phyloP scores from a whole-genome alignment of 2,329 filamentous ascomycete genomes.

The Torrubiella hemipterigena region DNA sequence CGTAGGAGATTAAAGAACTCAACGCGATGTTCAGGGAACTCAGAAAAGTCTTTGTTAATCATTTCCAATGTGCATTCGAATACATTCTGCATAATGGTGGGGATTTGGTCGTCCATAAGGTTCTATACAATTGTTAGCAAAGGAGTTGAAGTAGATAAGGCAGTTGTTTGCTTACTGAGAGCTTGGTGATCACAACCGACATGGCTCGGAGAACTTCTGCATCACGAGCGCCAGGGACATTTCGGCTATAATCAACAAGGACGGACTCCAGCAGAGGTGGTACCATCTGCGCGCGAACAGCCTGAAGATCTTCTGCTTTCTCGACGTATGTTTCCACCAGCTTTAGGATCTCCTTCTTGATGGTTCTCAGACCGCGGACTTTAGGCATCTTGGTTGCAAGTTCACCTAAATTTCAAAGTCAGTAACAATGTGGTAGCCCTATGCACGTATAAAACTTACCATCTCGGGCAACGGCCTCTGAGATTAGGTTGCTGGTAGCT shows the following conservation, averaged over 20 bases:
- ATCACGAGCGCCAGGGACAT: slow-evolving; percentile 89
- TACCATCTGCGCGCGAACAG: slow-evolving; percentile 87
- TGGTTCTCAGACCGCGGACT: slow-evolving; percentile 86
- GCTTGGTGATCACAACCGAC: slow-evolving; percentile 92
- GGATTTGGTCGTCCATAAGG: slow-evolving; percentile 98
- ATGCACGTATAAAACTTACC: too few relatives aligned
- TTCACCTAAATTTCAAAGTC: slow-evolving; percentile 46
- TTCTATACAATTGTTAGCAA: slow-evolving; percentile 33
- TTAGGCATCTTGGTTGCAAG: slow-evolving; percentile 96
- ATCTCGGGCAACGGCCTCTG: slow-evolving; percentile 76
- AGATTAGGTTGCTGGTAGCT: slow-evolving; percentile 91
- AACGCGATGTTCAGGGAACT: slow-evolving; percentile 97
- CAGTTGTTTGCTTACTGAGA: too few relatives aligned
- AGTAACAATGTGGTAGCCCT: too few relatives aligned
- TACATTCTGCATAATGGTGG: slow-evolving; percentile 94
- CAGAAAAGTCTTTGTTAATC: slow-evolving; percentile 99
- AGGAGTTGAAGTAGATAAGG: too few relatives aligned
- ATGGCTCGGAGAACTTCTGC: slow-evolving; percentile 95
- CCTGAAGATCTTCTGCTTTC: slow-evolving; percentile 90
- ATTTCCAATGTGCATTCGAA: slow-evolving; percentile 98
- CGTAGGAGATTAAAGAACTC: slow-evolving; percentile 97
- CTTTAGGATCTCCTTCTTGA: slow-evolving; percentile 99
- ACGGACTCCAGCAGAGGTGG: slow-evolving; percentile 92
- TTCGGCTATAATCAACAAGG: slow-evolving; percentile 90
- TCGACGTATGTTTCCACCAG: slow-evolving; percentile 97